phyloP scores from a whole-genome alignment of 345 rosid species.

The Camelina sativa region DNA sequence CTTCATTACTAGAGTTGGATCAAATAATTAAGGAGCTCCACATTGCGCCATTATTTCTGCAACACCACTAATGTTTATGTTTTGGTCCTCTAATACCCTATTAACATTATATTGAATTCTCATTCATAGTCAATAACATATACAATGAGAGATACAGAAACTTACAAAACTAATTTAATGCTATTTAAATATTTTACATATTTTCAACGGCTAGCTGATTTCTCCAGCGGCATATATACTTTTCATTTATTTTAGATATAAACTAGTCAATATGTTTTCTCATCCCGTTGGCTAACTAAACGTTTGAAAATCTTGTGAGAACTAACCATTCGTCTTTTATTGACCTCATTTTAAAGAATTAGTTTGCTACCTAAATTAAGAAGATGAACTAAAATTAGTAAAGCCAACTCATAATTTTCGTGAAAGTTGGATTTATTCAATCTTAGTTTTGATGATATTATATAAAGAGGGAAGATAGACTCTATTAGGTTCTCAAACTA shows the following conservation, averaged over 20 bases:
- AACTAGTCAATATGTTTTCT: background rate
- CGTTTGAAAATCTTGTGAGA: background rate
- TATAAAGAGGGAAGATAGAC: background rate
- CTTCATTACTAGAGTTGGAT: too few relatives aligned
- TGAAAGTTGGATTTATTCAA: background rate
- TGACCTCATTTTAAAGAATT: background rate
- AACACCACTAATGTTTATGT: background rate
- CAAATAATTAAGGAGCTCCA: too few relatives aligned
- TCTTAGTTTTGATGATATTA: background rate
- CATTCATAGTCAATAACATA: background rate
- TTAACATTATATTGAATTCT: background rate
- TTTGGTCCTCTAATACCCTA: background rate
- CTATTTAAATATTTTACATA: constrained; percentile 5
- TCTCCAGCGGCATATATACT: background rate
- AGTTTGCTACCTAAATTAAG: background rate
- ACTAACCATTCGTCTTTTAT: background rate
- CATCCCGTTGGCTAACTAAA: background rate
- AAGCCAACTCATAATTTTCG: background rate
- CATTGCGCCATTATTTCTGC: background rate
- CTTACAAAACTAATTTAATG: constrained; percentile 7
- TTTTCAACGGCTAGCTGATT: constrained; percentile 15
- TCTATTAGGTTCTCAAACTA: constrained; percentile 1
- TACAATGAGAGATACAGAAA: constrained; percentile 1
- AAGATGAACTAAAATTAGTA: background rate
- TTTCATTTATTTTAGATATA: background rate